phyloP scores from a whole-genome alignment of 169 alveolate genomes.

The Plasmodium gaboni region DNA sequence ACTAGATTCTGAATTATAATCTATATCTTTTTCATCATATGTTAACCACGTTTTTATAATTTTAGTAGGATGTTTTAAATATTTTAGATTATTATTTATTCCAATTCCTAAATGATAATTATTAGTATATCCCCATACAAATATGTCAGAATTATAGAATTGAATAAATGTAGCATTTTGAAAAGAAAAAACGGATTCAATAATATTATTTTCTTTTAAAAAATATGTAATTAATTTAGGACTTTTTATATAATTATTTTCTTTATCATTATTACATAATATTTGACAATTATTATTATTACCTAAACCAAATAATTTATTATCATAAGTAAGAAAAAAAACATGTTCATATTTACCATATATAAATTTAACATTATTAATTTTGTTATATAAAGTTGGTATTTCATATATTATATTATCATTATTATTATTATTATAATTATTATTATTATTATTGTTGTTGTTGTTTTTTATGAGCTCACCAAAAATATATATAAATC shows the following conservation, averaged over 20 bases:
- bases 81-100: conserved; percentile 37
- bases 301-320: conserved; percentile 58
- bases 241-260: conserved; percentile 26
- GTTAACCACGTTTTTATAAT: conserved; percentile 56
- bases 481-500: conserved; percentile 84
- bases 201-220: conserved; percentile 38
- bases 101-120: conserved; percentile 84
- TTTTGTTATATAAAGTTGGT: conserved; percentile 56
- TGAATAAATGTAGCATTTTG: conserved; percentile 11
- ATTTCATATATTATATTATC: conserved; percentile 16
- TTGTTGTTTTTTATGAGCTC: conserved; percentile 48
- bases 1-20: conserved; percentile 28
- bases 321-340: conserved; percentile 36
- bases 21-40: conserved; percentile 28
- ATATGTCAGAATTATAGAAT: conserved; percentile 76
- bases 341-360: conserved; percentile 31
- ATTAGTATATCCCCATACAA: conserved; percentile 82
- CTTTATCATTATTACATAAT: conserved; percentile 30
- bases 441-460: too few relatives aligned
- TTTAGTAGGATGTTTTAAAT: conserved; percentile 79
- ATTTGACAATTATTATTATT: conserved; percentile 75
- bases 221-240: conserved; percentile 75
- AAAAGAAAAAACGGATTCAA: conserved; percentile 20
- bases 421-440: too few relatives aligned
- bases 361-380: conserved; percentile 70